phyloP scores from a whole-genome alignment of 306 rosid genomes.

The Crotalaria pallida region DNA sequence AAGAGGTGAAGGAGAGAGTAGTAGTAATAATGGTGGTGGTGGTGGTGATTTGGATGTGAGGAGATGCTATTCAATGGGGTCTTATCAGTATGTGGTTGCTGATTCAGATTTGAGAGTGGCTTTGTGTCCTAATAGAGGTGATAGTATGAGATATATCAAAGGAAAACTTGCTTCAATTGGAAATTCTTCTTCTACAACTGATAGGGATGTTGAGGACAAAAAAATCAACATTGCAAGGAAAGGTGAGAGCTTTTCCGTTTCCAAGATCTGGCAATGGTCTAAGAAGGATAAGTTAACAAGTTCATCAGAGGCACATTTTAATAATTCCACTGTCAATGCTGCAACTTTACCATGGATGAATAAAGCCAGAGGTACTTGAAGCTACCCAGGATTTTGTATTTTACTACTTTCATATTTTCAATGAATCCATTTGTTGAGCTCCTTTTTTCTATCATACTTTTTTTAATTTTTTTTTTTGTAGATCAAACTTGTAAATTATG shows the following conservation, averaged over 20 bases:
- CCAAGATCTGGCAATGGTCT: slow-evolving; percentile 93
- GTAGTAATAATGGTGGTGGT: slow-evolving; percentile 54
- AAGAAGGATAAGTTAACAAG: slow-evolving; percentile 62
- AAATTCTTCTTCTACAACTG: slow-evolving; percentile 34
- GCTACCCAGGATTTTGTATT: slow-evolving; percentile 17
- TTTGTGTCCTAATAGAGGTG: slow-evolving; percentile 40
- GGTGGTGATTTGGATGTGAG: slow-evolving; percentile 70
- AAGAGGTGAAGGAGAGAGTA: slow-evolving; percentile 56
- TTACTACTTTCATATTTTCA: slow-evolving; percentile 25
- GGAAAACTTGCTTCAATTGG: slow-evolving; percentile 47
- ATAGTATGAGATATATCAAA: slow-evolving; percentile 52
- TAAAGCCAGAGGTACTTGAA: slow-evolving; percentile 48
- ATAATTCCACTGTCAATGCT: slow-evolving; percentile 31
- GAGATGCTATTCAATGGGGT: slow-evolving; percentile 95
- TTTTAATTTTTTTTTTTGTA: slow-evolving; percentile 19
- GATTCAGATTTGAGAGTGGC: slow-evolving; percentile 81
- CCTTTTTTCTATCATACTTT: slow-evolving; percentile 16
- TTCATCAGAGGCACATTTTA: slow-evolving; percentile 46
- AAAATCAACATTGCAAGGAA: slow-evolving; percentile 61
- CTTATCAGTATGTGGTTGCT: slow-evolving; percentile 78
- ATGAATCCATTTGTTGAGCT: slow-evolving; percentile 24
- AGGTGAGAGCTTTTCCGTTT: slow-evolving; percentile 93
- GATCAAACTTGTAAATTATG: slow-evolving; percentile 30
- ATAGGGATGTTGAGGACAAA: slow-evolving; percentile 64
- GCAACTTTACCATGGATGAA: slow-evolving; percentile 47